Percentiles rank a stretch among this genome's conserved stretches.
Conservation (phyloP, 2,329 filamentous ascomycete species). For the Laburnicola sp. region DNA sequence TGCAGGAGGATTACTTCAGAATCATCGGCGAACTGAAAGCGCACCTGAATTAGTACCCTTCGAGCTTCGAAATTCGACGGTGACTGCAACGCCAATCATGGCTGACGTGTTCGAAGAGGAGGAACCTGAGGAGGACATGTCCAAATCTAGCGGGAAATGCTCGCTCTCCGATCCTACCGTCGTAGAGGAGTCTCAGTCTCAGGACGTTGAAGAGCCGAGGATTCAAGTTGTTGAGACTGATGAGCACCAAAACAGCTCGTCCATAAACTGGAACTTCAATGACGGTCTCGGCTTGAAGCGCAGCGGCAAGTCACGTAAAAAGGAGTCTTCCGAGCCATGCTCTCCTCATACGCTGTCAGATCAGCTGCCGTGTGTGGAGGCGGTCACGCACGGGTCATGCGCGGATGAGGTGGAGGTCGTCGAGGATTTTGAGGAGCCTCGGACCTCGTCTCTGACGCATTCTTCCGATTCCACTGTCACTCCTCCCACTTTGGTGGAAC, state of each 20-base stretch:
- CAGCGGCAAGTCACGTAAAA: constrained; percentile 15
- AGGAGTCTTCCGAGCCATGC: constrained; percentile 24
- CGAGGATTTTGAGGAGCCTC: constrained; percentile 53
- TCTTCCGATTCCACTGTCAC: constrained; percentile 55
- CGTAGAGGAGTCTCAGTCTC: not conserved
- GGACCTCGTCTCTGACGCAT: constrained; percentile 53
- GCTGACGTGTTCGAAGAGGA: constrained; percentile 87
- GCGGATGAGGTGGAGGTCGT: constrained; percentile 49
- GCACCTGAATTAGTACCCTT: constrained; percentile 79
- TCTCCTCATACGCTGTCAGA: constrained; percentile 31
- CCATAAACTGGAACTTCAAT: constrained; percentile 51
- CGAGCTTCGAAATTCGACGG: constrained; percentile 54
- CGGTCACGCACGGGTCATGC: constrained; percentile 20
- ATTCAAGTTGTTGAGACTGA: constrained; percentile 54
- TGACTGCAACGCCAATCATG: constrained; percentile 73
- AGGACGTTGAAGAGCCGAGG: constrained; percentile 34
- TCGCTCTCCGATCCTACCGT: not conserved
- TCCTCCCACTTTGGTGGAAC: constrained; percentile 33
- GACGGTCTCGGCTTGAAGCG: constrained; percentile 44
- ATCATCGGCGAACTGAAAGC: constrained; percentile 77
- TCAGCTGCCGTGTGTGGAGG: constrained; percentile 9
- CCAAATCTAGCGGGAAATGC: constrained; percentile 10
- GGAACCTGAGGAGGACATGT: constrained; percentile 62
- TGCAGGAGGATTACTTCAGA: constrained; percentile 73
- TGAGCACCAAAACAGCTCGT: constrained; percentile 41